Evolutionary conservation across 768 basidiomycete species (phyloP), one percentile per base, ranked within the genome.

Genomic region (Lepiota brunneoincarnata): DNA sequence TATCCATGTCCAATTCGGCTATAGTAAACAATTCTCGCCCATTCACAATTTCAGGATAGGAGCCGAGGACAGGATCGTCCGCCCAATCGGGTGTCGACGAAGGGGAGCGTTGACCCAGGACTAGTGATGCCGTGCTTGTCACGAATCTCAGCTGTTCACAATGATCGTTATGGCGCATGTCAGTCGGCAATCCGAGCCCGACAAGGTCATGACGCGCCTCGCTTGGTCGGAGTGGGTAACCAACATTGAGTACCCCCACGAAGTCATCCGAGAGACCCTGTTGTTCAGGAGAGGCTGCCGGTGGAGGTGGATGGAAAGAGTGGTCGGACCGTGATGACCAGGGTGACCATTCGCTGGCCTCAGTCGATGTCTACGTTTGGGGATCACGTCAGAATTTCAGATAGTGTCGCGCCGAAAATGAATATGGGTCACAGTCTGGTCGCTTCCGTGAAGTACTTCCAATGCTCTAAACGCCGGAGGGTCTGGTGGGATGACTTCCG

Each of bases 171-270:
- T 35, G 48, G 7, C 12, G 7, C 7, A 35, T 10, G 21, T 15
- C 41, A 7, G 10, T 43, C n/a, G 28, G 40, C 14, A 44, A 18
- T 15, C 42, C 51, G 6, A 52, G 51, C 11, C 43, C 43, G 34
- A 36, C 34, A n/a, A 45, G 51, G 21, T 44, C 24, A 23, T 26
- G 28, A 44, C 42, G 15, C 11, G 42, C 51, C 23, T 36, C 20
- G 28, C 51, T 52, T 5, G 51, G 51, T 7, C 42, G 41, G 17
- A 52, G 42, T 20, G 51, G 51, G 10, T 52, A 44, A 10, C 51
- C 51, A 6, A 45, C 35, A 17, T 39, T 24, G 21, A 44, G 34
- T 5, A 52, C 51, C 9, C 42, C 42, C 23, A 52, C 34, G 9
- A 44, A 45, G 26, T 52, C 43, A n/a, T 45, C 51, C 12, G 42